Percentiles rank a stretch among this genome's conserved stretches.
These are phyloP conservation scores for Boletus insuetus DNA, from an alignment of 768 basidiomycete genomes.

Conservation along the genomic window DNA sequence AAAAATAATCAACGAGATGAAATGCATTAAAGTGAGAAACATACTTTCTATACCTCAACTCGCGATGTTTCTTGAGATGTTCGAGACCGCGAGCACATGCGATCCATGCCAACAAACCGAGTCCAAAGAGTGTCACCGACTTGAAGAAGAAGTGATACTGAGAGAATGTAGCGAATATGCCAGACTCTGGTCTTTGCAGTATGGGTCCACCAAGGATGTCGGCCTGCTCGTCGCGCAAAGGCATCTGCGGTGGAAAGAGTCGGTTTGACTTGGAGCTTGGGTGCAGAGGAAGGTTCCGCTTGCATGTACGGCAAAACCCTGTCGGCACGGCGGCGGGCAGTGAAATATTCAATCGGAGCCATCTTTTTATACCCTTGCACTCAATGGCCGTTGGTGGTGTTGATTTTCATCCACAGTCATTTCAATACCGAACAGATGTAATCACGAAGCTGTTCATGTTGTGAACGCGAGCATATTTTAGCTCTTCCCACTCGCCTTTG, in stretches of 20 bases:
- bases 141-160: constrained; percentile 37
- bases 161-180: constrained; percentile 32
- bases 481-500: constrained; percentile 52
- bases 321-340: constrained; percentile 23
- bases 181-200: constrained; percentile 34
- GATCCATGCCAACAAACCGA: constrained; percentile 36
- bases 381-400: too few relatives aligned
- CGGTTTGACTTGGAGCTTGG: constrained; percentile 19
- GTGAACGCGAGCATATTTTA: neutral
- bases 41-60: constrained; percentile 64
- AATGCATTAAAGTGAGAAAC: constrained; percentile 21
- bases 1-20: constrained; percentile 12
- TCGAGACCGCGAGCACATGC: constrained; percentile 39
- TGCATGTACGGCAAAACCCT: neutral
- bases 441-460: constrained; percentile 18
- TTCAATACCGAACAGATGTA: too few relatives aligned
- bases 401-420: too few relatives aligned
- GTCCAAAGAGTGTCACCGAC: constrained; percentile 35
- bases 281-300: constrained; percentile 9
- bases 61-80: constrained; percentile 54
- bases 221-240: constrained; percentile 52
- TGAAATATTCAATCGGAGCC: constrained; percentile 26
- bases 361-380: neutral
- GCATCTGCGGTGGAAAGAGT: constrained; percentile 41
- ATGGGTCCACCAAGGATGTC: constrained; percentile 69